These are phyloP conservation scores for Psidium friedrichsthalianum DNA, from an alignment of 345 rosid genomes.

Conservation along the genomic window DNA sequence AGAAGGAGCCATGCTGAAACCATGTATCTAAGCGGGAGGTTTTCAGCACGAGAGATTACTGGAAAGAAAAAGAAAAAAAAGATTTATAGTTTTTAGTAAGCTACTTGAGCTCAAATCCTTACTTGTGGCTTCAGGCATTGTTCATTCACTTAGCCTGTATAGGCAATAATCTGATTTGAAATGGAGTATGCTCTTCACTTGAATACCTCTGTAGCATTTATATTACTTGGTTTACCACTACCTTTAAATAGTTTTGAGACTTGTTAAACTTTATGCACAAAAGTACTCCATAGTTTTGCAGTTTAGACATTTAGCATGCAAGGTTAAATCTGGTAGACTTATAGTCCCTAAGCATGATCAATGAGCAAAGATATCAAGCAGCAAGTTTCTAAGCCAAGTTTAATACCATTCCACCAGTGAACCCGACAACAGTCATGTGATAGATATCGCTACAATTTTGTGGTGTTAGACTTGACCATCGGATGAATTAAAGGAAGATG, in stretches of 20 bases:
- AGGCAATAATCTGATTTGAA: neutral
- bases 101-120: neutral
- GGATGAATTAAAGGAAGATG: neutral
- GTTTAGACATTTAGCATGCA: neutral
- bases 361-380: neutral
- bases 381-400: neutral
- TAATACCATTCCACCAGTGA: neutral
- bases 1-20: conserved; percentile 90
- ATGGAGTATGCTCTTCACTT: neutral
- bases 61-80: too few species aligned
- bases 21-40: too few species aligned
- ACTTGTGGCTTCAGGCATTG: neutral
- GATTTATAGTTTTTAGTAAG: too few species aligned
- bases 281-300: neutral
- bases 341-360: neutral
- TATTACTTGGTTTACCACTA: neutral
- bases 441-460: neutral
- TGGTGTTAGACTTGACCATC: neutral
- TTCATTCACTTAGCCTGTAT: neutral
- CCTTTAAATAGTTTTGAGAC: neutral
- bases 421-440: neutral
- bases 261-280: neutral
- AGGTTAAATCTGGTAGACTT: neutral
- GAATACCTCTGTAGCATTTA: neutral
- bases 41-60: too few species aligned